Evolutionary conservation across 2,329 filamentous ascomycete species (phyloP).

Genomic region (Coccinonectria pachysandricola): DNA sequence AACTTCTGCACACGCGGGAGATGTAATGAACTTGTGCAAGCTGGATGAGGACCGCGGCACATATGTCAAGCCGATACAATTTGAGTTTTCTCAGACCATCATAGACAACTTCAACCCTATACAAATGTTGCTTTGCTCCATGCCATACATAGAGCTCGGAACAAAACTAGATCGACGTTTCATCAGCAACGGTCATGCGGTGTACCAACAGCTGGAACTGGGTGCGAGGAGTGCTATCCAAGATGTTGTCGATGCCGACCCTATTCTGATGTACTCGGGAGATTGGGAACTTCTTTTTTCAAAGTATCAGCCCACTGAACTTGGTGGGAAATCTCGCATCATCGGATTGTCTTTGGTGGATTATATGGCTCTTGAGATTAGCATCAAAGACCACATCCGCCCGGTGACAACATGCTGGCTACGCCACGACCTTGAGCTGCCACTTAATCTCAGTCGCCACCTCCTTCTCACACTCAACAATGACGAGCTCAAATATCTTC

Average conservation of each 20-base stretch:
- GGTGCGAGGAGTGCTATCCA: slow-evolving; percentile 6
- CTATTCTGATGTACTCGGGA: not conserved
- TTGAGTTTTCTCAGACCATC: slow-evolving; percentile 5
- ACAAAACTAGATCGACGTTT: slow-evolving; percentile 5
- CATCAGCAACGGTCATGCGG: slow-evolving; percentile 4
- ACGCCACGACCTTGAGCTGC: slow-evolving; percentile 22
- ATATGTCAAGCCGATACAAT: slow-evolving; percentile 26
- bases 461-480: slow-evolving; percentile 42
- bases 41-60: slow-evolving; percentile 27
- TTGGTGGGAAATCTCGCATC: no score
- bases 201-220: slow-evolving; percentile 1
- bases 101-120: slow-evolving; percentile 7
- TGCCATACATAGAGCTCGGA: slow-evolving; percentile 24
- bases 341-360: no score
- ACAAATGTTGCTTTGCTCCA: slow-evolving; percentile 21
- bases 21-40: no score
- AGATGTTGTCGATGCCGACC: slow-evolving; percentile 4
- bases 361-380: slow-evolving; percentile 15
- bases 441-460: slow-evolving; percentile 29
- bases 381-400: slow-evolving; percentile 12
- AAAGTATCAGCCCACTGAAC: no score
- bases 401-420: slow-evolving; percentile 16
- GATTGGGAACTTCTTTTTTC: no score
- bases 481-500: slow-evolving; percentile 51
- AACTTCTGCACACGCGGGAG: not conserved